phyloP scores from a whole-genome alignment of 2,329 filamentous ascomycete species.

The Pseudogymnoascus sp. region DNA sequence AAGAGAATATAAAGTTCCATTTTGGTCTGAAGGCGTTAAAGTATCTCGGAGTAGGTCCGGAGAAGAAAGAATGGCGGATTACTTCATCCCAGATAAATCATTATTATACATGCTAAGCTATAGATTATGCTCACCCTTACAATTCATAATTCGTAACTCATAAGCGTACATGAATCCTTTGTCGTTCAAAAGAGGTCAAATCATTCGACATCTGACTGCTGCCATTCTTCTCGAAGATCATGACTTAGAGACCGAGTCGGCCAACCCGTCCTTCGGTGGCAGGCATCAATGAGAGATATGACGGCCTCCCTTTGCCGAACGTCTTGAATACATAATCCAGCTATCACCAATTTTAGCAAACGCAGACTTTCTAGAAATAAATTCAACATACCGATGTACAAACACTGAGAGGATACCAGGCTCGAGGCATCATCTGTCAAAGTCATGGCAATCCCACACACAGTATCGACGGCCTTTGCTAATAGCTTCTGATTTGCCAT shows the following conservation, averaged over 20 bases:
- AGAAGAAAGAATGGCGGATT: background rate
- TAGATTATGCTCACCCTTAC: background rate
- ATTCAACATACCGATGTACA: conserved; percentile 28
- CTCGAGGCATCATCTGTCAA: conserved; percentile 34
- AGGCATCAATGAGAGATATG: conserved; percentile 30
- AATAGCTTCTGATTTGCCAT: conserved; percentile 36
- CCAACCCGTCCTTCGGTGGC: conserved; percentile 34
- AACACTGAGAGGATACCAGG: conserved; percentile 36
- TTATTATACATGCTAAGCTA: background rate
- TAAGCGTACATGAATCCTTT: background rate
- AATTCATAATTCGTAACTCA: background rate
- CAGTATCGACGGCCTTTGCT: conserved; percentile 38
- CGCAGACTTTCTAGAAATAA: background rate
- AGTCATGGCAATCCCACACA: conserved; percentile 43
- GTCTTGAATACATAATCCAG: conserved; percentile 36
- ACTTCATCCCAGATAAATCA: background rate
- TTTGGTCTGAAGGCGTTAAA: background rate
- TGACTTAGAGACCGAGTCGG: conserved; percentile 27
- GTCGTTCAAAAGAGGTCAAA: background rate
- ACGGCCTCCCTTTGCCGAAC: conserved; percentile 30
- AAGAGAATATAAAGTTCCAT: background rate
- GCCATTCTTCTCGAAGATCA: conserved; percentile 27
- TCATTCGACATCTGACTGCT: conserved; percentile 9
- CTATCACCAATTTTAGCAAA: conserved; percentile 17
- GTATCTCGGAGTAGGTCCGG: background rate